phyloP scores from a whole-genome alignment of 1,284 basidiomycete genomes.

The Marasmius oreades region DNA sequence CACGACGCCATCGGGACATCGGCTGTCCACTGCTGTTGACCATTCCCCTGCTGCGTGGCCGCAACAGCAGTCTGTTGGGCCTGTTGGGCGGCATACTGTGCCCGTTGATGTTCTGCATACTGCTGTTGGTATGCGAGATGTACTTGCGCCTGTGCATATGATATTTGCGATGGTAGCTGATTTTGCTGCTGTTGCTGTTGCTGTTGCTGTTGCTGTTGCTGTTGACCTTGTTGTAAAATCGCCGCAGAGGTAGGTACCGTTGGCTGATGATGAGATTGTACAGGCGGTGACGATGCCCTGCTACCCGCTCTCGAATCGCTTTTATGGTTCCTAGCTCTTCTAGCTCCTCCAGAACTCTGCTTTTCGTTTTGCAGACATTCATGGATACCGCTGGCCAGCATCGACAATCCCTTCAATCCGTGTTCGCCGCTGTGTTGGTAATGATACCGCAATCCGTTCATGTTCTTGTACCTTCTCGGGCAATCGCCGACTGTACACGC shows the following conservation, averaged over 20 bases:
- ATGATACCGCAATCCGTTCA: slow-evolving; percentile 95
- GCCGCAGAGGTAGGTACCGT: neutral
- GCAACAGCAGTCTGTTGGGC: neutral
- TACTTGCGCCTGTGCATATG: slow-evolving; percentile 19
- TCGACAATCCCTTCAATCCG: slow-evolving; percentile 79
- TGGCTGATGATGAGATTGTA: neutral
- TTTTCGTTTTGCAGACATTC: slow-evolving; percentile 39
- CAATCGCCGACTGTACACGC: slow-evolving; percentile 91
- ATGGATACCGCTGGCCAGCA: slow-evolving; percentile 85
- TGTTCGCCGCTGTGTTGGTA: slow-evolving; percentile 97
- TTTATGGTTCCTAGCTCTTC: slow-evolving; percentile 8
- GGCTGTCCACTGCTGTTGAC: neutral
- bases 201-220: slow-evolving; percentile 5
- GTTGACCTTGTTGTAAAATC: slow-evolving; percentile 2
- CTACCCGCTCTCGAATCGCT: slow-evolving; percentile 13
- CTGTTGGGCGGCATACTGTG: slow-evolving; percentile 18
- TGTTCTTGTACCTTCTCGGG: slow-evolving; percentile 94
- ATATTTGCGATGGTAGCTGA: slow-evolving; percentile 10
- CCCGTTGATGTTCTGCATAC: slow-evolving; percentile 13
- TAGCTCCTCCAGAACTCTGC: neutral
- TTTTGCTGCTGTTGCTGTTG: slow-evolving; percentile 2
- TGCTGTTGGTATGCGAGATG: slow-evolving; percentile 18
- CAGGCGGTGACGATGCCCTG: neutral
- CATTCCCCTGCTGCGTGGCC: neutral
- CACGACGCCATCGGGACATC: neutral